These are phyloP conservation scores for Terfezia claveryi DNA, from an alignment of 495 filamentous ascomycete genomes.

Conservation along the genomic window DNA sequence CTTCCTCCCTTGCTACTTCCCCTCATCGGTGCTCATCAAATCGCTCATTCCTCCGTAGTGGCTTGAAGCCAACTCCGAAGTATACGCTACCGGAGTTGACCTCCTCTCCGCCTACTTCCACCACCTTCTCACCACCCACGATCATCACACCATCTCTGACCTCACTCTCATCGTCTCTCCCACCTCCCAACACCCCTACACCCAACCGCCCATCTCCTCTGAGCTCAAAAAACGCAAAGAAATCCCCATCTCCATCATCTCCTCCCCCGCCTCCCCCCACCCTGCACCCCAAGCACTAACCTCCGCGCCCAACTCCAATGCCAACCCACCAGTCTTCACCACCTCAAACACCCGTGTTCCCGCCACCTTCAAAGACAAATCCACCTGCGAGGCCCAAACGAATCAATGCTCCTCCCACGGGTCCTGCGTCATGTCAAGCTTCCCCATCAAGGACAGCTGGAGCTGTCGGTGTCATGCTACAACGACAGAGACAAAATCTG, in stretches of 20 bases:
- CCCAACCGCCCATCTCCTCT: not conserved
- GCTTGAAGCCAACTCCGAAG: not conserved
- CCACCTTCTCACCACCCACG: not conserved
- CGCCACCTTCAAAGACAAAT: slow-evolving; percentile 40
- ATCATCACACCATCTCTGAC: not conserved
- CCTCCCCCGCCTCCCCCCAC: slow-evolving; percentile 4
- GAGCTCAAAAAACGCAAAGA: not conserved
- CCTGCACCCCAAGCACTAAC: slow-evolving; percentile 1
- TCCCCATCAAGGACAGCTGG: slow-evolving; percentile 37
- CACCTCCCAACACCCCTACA: not conserved
- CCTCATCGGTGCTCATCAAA: not conserved
- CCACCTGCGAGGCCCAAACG: slow-evolving; percentile 39
- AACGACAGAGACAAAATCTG: slow-evolving; percentile 21
- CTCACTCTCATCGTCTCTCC: not conserved
- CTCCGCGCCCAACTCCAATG: not conserved
- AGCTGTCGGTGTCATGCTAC: slow-evolving; percentile 45
- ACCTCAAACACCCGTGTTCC: slow-evolving; percentile 14
- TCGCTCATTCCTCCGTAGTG: not conserved
- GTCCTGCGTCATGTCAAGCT: slow-evolving; percentile 30
- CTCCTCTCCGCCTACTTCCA: not conserved
- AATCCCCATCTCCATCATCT: not conserved
- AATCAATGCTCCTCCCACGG: slow-evolving; percentile 59
- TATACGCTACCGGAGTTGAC: not conserved
- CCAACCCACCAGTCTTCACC: not conserved
- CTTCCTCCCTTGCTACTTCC: not conserved